Conservation (phyloP, 2,329 filamentous ascomycete genomes). For the Cladosporium velox region DNA sequence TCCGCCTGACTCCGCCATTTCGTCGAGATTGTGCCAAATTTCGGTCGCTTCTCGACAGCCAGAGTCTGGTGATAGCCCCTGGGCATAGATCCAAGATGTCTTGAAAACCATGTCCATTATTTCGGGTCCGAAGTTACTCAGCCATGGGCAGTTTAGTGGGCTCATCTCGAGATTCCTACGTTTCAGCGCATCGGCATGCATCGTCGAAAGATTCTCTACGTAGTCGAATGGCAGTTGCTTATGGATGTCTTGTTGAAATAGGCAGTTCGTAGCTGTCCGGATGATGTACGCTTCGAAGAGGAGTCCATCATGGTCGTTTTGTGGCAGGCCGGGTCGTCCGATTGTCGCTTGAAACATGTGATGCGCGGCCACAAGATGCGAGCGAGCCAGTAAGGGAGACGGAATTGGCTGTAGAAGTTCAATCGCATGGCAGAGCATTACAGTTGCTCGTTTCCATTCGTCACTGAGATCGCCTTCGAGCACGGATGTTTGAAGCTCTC, state of each 20-base stretch:
- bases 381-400: conserved; percentile 13
- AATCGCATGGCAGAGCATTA: conserved; percentile 26
- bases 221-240: conserved; percentile 21
- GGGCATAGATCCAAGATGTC: conserved; percentile 4
- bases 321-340: neutral
- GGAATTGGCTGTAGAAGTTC: conserved; percentile 23
- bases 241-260: conserved; percentile 24
- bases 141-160: conserved; percentile 8
- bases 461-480: neutral
- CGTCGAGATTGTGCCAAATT: neutral
- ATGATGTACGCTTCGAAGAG: conserved; percentile 30
- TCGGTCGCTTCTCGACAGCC: neutral
- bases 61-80: neutral
- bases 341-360: conserved; percentile 21
- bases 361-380: conserved; percentile 24
- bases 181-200: neutral
- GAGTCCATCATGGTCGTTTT: conserved; percentile 22
- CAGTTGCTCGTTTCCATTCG: conserved; percentile 25
- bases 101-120: conserved; percentile 4
- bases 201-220: neutral
- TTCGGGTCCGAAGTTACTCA: neutral
- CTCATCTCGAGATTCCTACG: neutral
- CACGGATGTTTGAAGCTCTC: neutral
- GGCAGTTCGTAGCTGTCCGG: conserved; percentile 24
- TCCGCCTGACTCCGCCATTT: neutral